These are phyloP conservation scores for Camellia lanceoleosa DNA, from an alignment of 148 eudicot species.

Conservation along the genomic window DNA sequence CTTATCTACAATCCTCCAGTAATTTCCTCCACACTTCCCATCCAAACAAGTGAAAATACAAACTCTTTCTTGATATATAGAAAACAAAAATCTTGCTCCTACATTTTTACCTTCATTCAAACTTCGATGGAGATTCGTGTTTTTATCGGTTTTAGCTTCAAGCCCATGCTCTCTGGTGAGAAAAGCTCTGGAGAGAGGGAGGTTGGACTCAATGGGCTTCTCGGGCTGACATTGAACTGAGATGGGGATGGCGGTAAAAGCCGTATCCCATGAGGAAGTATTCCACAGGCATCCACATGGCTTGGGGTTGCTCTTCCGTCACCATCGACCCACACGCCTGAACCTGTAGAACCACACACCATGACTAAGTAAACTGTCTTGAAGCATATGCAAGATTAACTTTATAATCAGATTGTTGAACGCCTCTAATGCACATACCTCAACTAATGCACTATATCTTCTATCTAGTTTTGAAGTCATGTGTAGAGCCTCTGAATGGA, in stretches of 20 bases:
- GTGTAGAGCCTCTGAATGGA: constrained; percentile 84
- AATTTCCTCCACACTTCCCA: constrained; percentile 17
- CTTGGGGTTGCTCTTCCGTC: constrained; percentile 93
- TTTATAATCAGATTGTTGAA: neutral
- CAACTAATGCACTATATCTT: constrained; percentile 81
- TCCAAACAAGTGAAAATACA: constrained; percentile 17
- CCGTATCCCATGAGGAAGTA: constrained; percentile 94
- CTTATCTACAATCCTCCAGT: constrained; percentile 41
- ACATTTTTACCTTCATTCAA: constrained; percentile 23
- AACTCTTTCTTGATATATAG: constrained; percentile 16
- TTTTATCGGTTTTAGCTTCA: constrained; percentile 91
- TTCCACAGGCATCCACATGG: constrained; percentile 87
- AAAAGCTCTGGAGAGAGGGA: constrained; percentile 94
- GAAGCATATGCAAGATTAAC: neutral
- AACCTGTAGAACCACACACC: constrained; percentile 48
- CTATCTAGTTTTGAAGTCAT: constrained; percentile 89
- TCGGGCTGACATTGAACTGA: constrained; percentile 69
- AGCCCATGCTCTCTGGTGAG: constrained; percentile 98
- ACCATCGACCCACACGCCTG: constrained; percentile 90
- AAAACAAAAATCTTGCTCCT: constrained; percentile 25
- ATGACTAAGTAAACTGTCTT: neutral
- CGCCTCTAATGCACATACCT: constrained; percentile 42
- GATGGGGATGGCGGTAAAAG: constrained; percentile 69
- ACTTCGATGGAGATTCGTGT: constrained; percentile 58
- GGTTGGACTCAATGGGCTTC: constrained; percentile 91